Conservation (phyloP, 2,329 filamentous ascomycete species). For the Emergomyces africanus region DNA sequence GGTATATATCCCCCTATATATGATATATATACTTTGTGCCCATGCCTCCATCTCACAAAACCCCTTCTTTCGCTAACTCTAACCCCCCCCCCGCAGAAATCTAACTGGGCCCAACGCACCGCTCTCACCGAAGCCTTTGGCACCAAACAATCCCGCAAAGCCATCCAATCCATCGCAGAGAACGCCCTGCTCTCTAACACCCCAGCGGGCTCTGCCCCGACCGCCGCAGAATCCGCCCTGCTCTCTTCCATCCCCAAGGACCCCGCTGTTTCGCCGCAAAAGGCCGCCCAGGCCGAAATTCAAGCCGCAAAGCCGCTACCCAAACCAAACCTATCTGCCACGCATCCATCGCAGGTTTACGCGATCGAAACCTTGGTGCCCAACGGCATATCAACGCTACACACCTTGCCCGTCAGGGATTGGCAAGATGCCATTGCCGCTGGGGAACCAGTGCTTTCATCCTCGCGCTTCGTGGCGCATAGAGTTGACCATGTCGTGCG, state of each 20-base stretch:
- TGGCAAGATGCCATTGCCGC: conserved; percentile 29
- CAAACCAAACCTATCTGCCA: conserved; percentile 28
- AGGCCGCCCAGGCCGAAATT: conserved; percentile 27
- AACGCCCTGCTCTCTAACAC: conserved; percentile 34
- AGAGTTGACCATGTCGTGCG: conserved; percentile 28
- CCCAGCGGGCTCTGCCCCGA: conserved; percentile 19
- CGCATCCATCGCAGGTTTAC: conserved; percentile 35
- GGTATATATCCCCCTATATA: not conserved
- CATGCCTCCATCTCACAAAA: not conserved
- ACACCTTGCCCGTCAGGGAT: conserved; percentile 30
- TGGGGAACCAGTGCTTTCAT: conserved; percentile 24
- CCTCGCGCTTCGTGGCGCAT: conserved; percentile 33
- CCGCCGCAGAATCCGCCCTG: conserved; percentile 31
- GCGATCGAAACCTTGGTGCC: conserved; percentile 30
- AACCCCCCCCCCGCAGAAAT: conserved; percentile 15
- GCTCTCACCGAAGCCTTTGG: conserved; percentile 38
- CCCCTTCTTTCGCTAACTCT: not conserved
- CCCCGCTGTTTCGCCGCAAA: conserved; percentile 19
- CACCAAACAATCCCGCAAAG: conserved; percentile 38
- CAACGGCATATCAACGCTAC: conserved; percentile 28
- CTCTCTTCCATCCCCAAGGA: conserved; percentile 30
- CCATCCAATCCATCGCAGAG: conserved; percentile 34
- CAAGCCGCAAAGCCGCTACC: conserved; percentile 36
- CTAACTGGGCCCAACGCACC: conserved; percentile 26
- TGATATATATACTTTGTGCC: not conserved